A percentile compares a stretch with the other conserved stretches of the same genome.
phyloP scores from a whole-genome alignment of 208 protist species.

The Trypanosoma rangeli region DNA sequence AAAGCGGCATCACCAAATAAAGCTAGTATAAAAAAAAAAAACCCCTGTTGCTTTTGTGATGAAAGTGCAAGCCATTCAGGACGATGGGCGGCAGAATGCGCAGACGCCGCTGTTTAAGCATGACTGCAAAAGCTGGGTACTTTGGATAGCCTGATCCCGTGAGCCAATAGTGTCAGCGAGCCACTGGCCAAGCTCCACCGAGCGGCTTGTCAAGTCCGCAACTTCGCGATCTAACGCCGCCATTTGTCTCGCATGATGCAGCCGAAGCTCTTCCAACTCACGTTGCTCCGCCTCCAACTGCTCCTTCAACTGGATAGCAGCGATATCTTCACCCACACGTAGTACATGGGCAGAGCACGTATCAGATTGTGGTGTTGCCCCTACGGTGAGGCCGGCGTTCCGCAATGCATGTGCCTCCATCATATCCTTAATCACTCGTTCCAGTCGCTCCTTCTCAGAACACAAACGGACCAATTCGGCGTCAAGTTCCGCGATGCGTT shows the following conservation, averaged over 20 bases:
- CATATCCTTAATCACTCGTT: constrained; percentile 6
- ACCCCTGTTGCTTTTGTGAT: not conserved
- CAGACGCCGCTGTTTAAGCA: constrained; percentile 26
- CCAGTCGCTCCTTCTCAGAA: constrained; percentile 25
- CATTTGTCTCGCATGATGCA: constrained; percentile 18
- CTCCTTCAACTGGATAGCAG: constrained; percentile 25
- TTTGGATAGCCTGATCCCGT: constrained; percentile 13
- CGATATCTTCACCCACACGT: constrained; percentile 1
- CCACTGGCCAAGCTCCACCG: constrained; percentile 37
- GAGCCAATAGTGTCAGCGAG: constrained; percentile 28
- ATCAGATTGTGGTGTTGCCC: not conserved
- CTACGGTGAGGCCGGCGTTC: constrained; percentile 12
- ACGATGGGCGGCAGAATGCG: constrained; percentile 10
- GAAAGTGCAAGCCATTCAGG: constrained; percentile 1
- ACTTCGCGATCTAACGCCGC: constrained; percentile 54
- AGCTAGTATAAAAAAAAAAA: constrained; percentile 1
- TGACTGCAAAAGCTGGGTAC: constrained; percentile 15
- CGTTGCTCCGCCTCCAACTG: constrained; percentile 24
- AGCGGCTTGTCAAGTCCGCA: constrained; percentile 43
- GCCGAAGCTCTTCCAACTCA: constrained; percentile 28
- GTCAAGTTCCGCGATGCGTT: constrained; percentile 30
- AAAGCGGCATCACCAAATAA: not conserved
- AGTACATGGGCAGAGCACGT: not conserved
- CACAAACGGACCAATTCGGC: constrained; percentile 18
- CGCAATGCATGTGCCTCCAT: constrained; percentile 14